phyloP scores from a whole-genome alignment of 306 rosid species.

The Prunus mume region DNA sequence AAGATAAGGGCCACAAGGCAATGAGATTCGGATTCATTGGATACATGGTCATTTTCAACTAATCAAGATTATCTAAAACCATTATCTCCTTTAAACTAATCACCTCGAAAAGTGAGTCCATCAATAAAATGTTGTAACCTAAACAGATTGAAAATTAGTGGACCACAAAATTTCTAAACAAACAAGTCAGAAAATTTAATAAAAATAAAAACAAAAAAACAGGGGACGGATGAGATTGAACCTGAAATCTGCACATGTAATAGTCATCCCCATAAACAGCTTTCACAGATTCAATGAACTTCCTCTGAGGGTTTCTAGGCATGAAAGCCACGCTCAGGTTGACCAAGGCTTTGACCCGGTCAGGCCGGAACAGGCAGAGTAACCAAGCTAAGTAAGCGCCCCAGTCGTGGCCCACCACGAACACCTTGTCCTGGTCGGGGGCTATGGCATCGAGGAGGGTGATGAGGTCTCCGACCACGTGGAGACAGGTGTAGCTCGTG shows the following conservation, averaged over 20 bases:
- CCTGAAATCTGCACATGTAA: slow-evolving; percentile 80
- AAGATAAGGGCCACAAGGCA: too few species aligned
- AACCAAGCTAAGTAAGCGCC: slow-evolving; percentile 69
- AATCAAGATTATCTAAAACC: not conserved
- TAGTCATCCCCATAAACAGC: slow-evolving; percentile 58
- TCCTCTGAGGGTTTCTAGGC: slow-evolving; percentile 56
- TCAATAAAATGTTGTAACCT: too few species aligned
- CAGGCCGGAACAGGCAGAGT: slow-evolving; percentile 64
- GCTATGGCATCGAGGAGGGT: slow-evolving; percentile 55
- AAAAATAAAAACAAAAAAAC: not conserved
- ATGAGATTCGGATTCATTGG: not conserved
- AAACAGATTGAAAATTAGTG: not conserved
- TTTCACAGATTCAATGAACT: slow-evolving; percentile 42
- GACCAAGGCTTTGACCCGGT: slow-evolving; percentile 59
- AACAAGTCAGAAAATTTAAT: not conserved
- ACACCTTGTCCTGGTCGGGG: slow-evolving; percentile 50
- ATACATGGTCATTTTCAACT: not conserved
- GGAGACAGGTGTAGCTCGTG: slow-evolving; percentile 50
- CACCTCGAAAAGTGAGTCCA: too few species aligned
- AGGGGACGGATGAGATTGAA: not conserved
- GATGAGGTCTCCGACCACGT: slow-evolving; percentile 62
- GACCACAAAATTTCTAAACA: not conserved
- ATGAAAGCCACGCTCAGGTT: slow-evolving; percentile 54
- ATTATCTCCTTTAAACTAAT: too few species aligned
- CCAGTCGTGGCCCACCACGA: slow-evolving; percentile 91